Evolutionary conservation across 768 basidiomycete genomes (phyloP).

Genomic region (Candolleomyces aberdarensis): DNA sequence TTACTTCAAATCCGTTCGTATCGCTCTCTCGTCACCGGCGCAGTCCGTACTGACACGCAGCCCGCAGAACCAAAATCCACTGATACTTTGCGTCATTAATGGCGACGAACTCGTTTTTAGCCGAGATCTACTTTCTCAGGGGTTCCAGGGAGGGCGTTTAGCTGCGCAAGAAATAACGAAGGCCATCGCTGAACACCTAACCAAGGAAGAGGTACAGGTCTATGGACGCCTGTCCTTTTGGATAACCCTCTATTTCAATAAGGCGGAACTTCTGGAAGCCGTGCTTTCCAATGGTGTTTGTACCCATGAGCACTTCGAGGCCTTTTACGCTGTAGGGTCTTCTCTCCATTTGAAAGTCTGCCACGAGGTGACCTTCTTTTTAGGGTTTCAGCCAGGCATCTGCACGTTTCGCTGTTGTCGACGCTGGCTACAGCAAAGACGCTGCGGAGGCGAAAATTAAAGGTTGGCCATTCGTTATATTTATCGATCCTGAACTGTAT

Average conservation of each 20-base stretch:
- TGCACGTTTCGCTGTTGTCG: constrained; percentile 66
- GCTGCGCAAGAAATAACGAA: constrained; percentile 67
- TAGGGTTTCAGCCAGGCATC: constrained; percentile 74
- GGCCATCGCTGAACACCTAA: constrained; percentile 64
- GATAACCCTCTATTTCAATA: constrained; percentile 73
- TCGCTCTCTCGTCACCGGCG: not conserved
- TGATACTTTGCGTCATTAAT: constrained; percentile 74
- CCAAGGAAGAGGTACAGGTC: constrained; percentile 56
- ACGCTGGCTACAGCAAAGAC: constrained; percentile 56
- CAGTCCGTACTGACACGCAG: constrained; percentile 4
- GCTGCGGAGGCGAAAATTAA: constrained; percentile 65
- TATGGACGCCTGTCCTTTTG: constrained; percentile 71
- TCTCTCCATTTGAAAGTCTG: not conserved
- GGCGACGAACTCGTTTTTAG: constrained; percentile 70
- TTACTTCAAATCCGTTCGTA: constrained; percentile 43
- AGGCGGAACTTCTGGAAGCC: constrained; percentile 46
- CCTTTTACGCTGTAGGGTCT: constrained; percentile 53
- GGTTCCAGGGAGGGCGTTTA: constrained; percentile 61
- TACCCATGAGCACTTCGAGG: constrained; percentile 61
- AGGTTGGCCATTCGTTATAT: constrained; percentile 37
- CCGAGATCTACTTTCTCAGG: constrained; percentile 54
- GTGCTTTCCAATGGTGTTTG: constrained; percentile 55
- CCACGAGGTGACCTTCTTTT: not conserved
- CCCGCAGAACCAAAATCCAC: constrained; percentile 55
- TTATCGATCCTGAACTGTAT: not conserved